Conservation (phyloP, 768 basidiomycete species). For the Trametes cingulata region DNA sequence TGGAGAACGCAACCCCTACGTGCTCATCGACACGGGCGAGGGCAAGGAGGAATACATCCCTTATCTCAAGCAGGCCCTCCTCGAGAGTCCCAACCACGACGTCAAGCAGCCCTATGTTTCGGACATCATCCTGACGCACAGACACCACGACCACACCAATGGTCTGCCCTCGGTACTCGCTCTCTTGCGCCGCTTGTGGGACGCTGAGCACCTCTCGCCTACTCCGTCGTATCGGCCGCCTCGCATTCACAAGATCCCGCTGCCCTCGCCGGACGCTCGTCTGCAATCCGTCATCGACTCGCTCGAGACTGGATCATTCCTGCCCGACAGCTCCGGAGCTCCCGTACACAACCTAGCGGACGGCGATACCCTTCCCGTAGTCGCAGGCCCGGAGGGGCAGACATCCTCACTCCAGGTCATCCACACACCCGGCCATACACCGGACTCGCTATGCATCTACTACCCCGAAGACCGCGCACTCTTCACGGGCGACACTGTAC, state of each 20-base stretch:
- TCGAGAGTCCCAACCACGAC: constrained; percentile 38
- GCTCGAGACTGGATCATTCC: constrained; percentile 45
- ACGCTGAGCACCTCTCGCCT: constrained; percentile 41
- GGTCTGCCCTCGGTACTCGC: constrained; percentile 72
- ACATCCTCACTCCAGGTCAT: constrained; percentile 57
- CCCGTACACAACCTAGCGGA: constrained; percentile 62
- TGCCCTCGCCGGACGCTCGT: constrained; percentile 35
- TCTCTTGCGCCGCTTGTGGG: constrained; percentile 67
- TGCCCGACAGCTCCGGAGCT: constrained; percentile 42
- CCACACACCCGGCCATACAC: constrained; percentile 89
- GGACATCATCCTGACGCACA: constrained; percentile 91
- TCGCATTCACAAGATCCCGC: constrained; percentile 72
- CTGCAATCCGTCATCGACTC: constrained; percentile 44
- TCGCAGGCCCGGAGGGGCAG: constrained; percentile 21
- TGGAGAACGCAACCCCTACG: constrained; percentile 67
- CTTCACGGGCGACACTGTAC: constrained; percentile 89
- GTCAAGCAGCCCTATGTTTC: constrained; percentile 60
- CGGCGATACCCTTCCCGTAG: constrained; percentile 49
- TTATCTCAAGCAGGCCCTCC: constrained; percentile 62
- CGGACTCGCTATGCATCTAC: constrained; percentile 78
- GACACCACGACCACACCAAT: constrained; percentile 83
- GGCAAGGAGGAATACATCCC: constrained; percentile 68
- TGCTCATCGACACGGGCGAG: constrained; percentile 84
- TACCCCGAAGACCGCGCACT: constrained; percentile 70
- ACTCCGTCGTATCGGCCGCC: constrained; percentile 59